phyloP scores from a whole-genome alignment of 257 asterid species.

The Solanum commersonii region DNA sequence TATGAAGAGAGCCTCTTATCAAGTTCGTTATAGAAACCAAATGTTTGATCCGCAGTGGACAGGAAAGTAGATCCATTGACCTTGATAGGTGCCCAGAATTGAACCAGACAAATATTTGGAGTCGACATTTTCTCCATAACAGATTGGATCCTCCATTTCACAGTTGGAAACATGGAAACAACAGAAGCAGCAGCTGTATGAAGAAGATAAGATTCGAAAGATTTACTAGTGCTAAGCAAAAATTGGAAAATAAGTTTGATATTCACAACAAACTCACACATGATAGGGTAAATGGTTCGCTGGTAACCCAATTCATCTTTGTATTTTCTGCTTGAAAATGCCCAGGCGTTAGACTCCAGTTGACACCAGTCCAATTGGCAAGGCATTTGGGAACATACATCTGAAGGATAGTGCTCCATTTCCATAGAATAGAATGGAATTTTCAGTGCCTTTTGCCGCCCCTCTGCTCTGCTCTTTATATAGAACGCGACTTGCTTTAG shows the following conservation, averaged over 20 bases:
- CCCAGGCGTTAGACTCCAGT: no score
- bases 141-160: background rate
- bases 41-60: background rate
- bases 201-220: background rate
- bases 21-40: rapidly evolving
- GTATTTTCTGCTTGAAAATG: no score
- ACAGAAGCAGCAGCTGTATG: background rate
- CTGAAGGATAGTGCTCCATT: background rate
- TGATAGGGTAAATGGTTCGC: background rate
- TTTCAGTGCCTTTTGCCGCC: no score
- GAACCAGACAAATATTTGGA: background rate
- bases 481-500: no score
- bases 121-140: background rate
- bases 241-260: no score
- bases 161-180: background rate
- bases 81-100: background rate
- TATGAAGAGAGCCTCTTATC: background rate
- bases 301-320: background rate
- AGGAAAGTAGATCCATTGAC: background rate
- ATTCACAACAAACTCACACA: background rate
- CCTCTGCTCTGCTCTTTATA: no score
- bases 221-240: no score
- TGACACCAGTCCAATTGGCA: background rate
- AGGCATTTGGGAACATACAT: background rate
- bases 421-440: no score